These are phyloP conservation scores for Ampelocalamus luodianensis DNA, from an alignment of 176 grass and related monocot genomes.

Conservation along the genomic window DNA sequence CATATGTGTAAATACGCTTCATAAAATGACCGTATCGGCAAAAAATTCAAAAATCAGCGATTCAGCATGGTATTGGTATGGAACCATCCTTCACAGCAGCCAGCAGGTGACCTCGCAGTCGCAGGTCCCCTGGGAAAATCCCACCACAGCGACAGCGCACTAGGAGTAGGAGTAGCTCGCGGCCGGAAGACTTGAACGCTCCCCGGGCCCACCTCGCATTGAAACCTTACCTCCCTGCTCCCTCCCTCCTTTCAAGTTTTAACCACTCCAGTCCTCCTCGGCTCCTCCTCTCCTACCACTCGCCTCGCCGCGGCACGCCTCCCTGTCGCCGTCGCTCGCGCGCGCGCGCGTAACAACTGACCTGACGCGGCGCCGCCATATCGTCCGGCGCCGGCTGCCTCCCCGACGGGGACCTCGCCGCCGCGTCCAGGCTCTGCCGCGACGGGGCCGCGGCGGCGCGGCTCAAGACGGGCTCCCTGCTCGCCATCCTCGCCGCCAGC, in stretches of 20 bases:
- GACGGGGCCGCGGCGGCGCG: constrained; percentile 52
- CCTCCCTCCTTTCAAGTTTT: background rate
- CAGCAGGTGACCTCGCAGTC: too few species aligned
- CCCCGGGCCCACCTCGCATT: constrained; percentile 35
- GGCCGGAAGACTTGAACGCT: background rate
- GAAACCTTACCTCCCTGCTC: too few species aligned
- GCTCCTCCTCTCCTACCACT: background rate
- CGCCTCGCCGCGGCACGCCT: background rate
- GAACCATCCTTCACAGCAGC: too few species aligned
- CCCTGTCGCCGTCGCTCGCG: constrained; percentile 32
- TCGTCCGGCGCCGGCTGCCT: constrained; percentile 39
- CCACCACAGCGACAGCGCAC: background rate
- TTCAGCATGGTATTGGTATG: too few species aligned
- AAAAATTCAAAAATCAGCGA: too few species aligned
- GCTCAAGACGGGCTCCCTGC: constrained; percentile 58
- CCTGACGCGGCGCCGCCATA: constrained; percentile 33
- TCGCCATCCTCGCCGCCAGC: constrained; percentile 66
- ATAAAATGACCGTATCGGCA: too few species aligned
- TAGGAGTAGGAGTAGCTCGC: too few species aligned
- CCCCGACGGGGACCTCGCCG: background rate
- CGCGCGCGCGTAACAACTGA: background rate
- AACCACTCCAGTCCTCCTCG: constrained; percentile 32
- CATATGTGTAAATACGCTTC: too few species aligned
- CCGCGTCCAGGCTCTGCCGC: constrained; percentile 39
- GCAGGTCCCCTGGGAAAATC: background rate